Base-by-base conservation (phyloP, 73 alveolate genomes). In the Paramecium primaurelia region DNA sequence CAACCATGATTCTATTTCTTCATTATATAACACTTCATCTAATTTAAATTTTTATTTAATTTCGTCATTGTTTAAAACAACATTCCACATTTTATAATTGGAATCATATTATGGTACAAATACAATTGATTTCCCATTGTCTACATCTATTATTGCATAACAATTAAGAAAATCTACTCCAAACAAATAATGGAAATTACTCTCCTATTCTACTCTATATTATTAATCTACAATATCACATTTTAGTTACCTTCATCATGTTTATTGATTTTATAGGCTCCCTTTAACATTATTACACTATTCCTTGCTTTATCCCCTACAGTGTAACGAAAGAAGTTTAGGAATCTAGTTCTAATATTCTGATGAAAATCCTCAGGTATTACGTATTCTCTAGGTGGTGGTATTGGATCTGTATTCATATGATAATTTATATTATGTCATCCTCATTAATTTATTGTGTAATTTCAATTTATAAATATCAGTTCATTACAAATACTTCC, bases 41-140 rank as follows among this genome's bases (percentile, higher is more conserved):
- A 97, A 94, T n/a, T 97, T 95, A 92, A 92, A 96, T 59, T 86
- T 83, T 86, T 95, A 85, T 77, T 96, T 92, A 77, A 93, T 84
- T 85, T 95, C 96, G 11, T 95, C 97, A 30, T 58, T 68, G 10
- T 73, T 60, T 58, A 84, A 87, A 4, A 96, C 96, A 38, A 93
- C 95, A 97, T 94, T 96, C 98, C 98, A 96, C 71, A 96, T 87
- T 36, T 86, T 94, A 71, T 93, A 95, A 49, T 92, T 73, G 44
- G 59, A 88, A 9, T 77, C 88, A 25, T 93, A 69, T n/a, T 92
- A 59, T 6, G 97, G 97, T 34, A 88, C 92, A 68, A 96, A 93
- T 40, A 96, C 86, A 2, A 59, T 42, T 6, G 94, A 71, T 47
- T 95, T 87, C 1, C 92, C 97, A 59, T 92, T 92, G 44, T 59